Conservation (phyloP, 371 early-diverging fungal genomes). For the Mycotypha africana region DNA sequence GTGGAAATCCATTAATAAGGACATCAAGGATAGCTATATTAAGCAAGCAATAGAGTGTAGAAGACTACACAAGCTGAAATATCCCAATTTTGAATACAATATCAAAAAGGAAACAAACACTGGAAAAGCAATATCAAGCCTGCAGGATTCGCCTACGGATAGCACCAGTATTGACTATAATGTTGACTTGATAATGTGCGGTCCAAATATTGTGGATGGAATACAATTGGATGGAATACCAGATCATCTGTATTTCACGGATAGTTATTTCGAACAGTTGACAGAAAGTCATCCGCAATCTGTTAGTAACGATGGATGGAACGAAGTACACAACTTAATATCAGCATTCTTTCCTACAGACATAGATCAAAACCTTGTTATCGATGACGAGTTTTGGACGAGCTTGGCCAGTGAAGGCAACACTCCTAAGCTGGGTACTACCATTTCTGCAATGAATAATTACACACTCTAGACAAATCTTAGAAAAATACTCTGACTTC, state of each 20-base stretch:
- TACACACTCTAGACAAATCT: too few relatives aligned
- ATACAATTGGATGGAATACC: too few relatives aligned
- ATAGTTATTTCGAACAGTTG: too few relatives aligned
- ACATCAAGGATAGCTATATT: conserved; percentile 4
- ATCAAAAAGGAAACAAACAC: not conserved
- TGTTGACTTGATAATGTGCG: not conserved
- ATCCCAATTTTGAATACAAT: conserved; percentile 10
- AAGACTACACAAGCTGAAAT: conserved; percentile 4
- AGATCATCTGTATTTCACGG: too few relatives aligned
- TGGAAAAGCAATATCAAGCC: not conserved
- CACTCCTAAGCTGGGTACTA: too few relatives aligned
- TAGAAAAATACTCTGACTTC: too few relatives aligned
- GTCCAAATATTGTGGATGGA: not conserved
- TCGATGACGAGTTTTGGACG: conserved; percentile 6
- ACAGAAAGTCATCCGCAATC: too few relatives aligned
- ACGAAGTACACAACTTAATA: conserved; percentile 3
- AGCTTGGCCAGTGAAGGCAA: too few relatives aligned
- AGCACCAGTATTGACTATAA: not conserved
- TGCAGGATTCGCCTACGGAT: too few relatives aligned
- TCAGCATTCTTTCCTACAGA: conserved; percentile 1
- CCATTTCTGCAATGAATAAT: too few relatives aligned
- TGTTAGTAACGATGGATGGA: not conserved
- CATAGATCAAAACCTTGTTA: not conserved
- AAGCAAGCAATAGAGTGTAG: conserved; percentile 6
- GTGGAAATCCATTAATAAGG: conserved; percentile 7